Conservation (phyloP, 495 filamentous ascomycete genomes). For the Neurospora sp. region DNA sequence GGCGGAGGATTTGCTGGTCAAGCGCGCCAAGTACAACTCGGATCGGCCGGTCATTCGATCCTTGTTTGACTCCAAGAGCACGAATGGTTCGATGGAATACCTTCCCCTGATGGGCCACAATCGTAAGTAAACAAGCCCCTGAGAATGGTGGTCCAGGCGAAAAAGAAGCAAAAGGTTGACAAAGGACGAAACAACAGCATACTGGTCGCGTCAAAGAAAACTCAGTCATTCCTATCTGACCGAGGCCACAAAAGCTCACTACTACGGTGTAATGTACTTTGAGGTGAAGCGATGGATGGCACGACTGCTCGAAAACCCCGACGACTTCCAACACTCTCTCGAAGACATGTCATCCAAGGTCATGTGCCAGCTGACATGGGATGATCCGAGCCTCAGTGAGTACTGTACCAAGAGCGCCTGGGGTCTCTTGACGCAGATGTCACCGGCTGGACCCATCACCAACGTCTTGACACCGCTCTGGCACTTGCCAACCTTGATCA, state of each 20-base stretch:
- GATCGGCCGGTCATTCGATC: constrained; percentile 32
- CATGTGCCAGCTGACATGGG: constrained; percentile 34
- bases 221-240: constrained; percentile 30
- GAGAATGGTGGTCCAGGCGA: neutral
- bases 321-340: constrained; percentile 26
- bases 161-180: neutral
- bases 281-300: constrained; percentile 32
- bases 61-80: constrained; percentile 32
- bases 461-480: constrained; percentile 33
- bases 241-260: constrained; percentile 27
- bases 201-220: constrained; percentile 30
- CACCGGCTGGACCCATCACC: constrained; percentile 33
- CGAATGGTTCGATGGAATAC: constrained; percentile 30
- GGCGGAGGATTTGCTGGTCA: constrained; percentile 41
- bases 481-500: constrained; percentile 27
- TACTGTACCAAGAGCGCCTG: constrained; percentile 27
- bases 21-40: constrained; percentile 37
- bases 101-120: constrained; percentile 33
- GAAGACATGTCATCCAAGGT: constrained; percentile 34
- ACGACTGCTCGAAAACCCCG: constrained; percentile 26
- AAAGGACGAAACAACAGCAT: constrained; percentile 12
- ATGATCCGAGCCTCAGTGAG: constrained; percentile 24
- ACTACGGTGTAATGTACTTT: constrained; percentile 29
- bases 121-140: constrained; percentile 15
- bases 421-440: constrained; percentile 33